Evolutionary conservation across 257 asterid species (phyloP).

Genomic region (Gentiana macrophylla): DNA sequence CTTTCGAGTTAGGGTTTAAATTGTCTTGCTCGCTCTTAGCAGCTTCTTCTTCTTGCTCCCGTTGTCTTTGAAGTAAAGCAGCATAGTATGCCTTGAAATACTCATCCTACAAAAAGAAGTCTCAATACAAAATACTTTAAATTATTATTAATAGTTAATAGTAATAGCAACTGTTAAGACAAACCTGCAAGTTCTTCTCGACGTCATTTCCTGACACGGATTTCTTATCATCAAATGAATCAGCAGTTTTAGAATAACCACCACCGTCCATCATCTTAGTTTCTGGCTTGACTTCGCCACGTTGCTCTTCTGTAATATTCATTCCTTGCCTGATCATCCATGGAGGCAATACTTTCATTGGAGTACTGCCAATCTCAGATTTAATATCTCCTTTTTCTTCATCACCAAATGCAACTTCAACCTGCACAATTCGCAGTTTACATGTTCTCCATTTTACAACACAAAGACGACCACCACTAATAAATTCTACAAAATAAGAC

Average conservation of each 20-base stretch:
- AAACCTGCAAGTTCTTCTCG: conserved; percentile 56
- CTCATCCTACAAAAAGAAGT: conserved; percentile 47
- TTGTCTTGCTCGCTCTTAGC: conserved; percentile 30
- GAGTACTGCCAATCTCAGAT: conserved; percentile 32
- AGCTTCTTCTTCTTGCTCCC: conserved; percentile 50
- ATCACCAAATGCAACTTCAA: conserved; percentile 82
- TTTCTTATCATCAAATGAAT: conserved; percentile 64
- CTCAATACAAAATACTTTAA: background rate
- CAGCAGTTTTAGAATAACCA: conserved; percentile 29
- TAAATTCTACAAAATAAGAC: no score
- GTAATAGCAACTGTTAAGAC: conserved; percentile 1
- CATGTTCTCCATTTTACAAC: no score
- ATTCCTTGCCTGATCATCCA: conserved; percentile 96
- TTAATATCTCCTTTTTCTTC: conserved; percentile 70
- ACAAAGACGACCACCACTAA: no score
- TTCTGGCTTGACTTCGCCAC: conserved; percentile 62
- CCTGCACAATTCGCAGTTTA: conserved; percentile 30
- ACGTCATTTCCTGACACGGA: conserved; percentile 35
- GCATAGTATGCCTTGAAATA: conserved; percentile 78
- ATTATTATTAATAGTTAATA: background rate
- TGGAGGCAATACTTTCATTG: conserved; percentile 80
- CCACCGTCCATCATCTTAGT: conserved; percentile 21
- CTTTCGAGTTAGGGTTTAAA: no score
- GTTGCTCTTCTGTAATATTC: conserved; percentile 84
- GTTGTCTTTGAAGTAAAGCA: conserved; percentile 54